Base-by-base conservation (phyloP, 768 basidiomycete genomes). In the Lentinula sp. region DNA sequence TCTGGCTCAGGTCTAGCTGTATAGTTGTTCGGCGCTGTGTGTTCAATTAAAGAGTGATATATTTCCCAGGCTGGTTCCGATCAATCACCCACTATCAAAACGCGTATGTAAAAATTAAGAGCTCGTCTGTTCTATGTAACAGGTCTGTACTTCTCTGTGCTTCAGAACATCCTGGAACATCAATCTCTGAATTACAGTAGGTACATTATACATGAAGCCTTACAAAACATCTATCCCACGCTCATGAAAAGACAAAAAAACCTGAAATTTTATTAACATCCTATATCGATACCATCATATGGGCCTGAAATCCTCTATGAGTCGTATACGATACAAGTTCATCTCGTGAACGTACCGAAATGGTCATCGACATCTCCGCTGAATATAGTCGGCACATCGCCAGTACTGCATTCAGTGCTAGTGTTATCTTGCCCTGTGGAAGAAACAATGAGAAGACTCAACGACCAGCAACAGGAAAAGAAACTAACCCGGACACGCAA, bases 361-460 rank as follows among this genome's bases (percentile, higher is more conserved):
- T 88, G 88, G 61, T 88, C 72, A 18, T 60, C 39, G 41, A 69
- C 60, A 51, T 75, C 61, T 1, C 83, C 75, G 10, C 72, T 72
- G 20, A 83, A 78, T 59, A 89, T 73, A 32, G 76, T 78, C 0
- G 76, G 66, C 4, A 86, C 85, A 58, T 81, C 81, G 1, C 85
- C 86, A 28, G 77, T 76, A 7, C 69, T 76, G 70, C 87, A 88
- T 59, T 77, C 66, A 3, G 51, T 62, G 63, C 77, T 82, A 5
- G 78, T 65, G 66, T 89, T 88, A 62, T 90, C 88, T 60, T 86
- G 80, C 3, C 86, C 83, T 84, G 55, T 36, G 53, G 9, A 63
- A 35, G 66, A 63, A 28, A 58, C 13, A 50, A 33, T n/a, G n/a
- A 33, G n/a, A 7, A 62, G 18, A 62, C 66, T 42, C 64, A 68